Evolutionary conservation across 768 basidiomycete genomes (phyloP), one percentile per base, ranked within the genome.

Genomic region (Calocera cornea): DNA sequence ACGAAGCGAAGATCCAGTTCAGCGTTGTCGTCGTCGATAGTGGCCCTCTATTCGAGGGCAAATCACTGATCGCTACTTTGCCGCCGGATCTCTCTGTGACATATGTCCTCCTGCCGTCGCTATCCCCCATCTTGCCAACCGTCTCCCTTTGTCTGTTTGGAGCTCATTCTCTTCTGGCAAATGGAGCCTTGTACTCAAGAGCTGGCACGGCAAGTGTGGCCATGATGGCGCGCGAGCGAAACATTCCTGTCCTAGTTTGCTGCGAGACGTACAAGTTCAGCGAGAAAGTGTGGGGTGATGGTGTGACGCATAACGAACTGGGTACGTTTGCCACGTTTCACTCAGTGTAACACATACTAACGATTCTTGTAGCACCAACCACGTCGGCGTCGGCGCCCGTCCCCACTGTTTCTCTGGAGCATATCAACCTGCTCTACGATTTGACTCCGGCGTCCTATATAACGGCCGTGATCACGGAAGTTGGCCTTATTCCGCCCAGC

Each of bases 241-340:
- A 86, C 27, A 89, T 97, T 0, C 95, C 97, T 2, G 94, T 98
- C 7, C 85, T 99, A 38, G 93, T 97, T 29, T 97, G 94, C 70
- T 97, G 95, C 72, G 97, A 98, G 78, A 99, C 97, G 2, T 98
- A 98, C 80, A 99, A 99, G 76, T 98, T 95, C 73, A 90, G 90
- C 19, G 95, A 98, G 72, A 86, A 86, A 36, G 88, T 98, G 33
- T 87, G 90, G 76, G 80, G 98, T 66, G 97, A 99, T 76, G 89
- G 89, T 22, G 94, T 99, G 72, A 92, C 90, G 49, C 93, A 91
- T 77, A 99, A 99, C 73, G 97, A 99, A 77, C 80, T 97, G 41
- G 97, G 95, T 91, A 71, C 75, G 84, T 72, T 12, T 69, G 44
- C 14, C 5, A 1, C 27, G 12, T 22, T 3, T 22, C n/a, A 3